Conservation (phyloP, 345 rosid species). For the Gossypium rotundifolium region DNA sequence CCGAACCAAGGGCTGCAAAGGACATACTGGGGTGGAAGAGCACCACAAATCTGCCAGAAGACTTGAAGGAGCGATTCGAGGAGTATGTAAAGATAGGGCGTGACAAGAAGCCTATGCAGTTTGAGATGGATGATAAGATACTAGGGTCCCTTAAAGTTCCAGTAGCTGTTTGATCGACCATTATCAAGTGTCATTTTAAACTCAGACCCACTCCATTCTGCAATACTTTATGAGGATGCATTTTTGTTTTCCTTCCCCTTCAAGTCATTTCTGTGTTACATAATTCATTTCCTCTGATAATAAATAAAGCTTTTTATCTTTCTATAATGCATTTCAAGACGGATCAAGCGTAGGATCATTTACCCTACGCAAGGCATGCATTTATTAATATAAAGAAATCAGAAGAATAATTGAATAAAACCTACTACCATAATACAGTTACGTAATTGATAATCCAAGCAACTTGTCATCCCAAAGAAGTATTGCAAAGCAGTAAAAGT, state of each 20-base stretch:
- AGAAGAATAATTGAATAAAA: neutral
- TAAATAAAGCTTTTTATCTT: neutral
- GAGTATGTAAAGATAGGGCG: conserved; percentile 79
- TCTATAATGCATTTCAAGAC: neutral
- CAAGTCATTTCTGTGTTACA: neutral
- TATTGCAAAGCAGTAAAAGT: neutral
- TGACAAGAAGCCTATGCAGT: conserved; percentile 73
- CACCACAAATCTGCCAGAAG: conserved; percentile 67
- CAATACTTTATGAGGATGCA: neutral
- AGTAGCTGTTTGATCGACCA: conserved; percentile 35
- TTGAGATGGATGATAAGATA: conserved; percentile 79
- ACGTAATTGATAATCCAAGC: neutral
- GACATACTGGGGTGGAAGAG: conserved; percentile 71
- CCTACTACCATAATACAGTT: neutral
- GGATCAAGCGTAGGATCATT: neutral
- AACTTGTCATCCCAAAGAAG: neutral
- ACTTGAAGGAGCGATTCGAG: conserved; percentile 72
- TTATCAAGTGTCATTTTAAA: neutral
- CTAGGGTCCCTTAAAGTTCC: conserved; percentile 72
- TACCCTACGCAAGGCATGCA: neutral
- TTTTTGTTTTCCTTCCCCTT: neutral
- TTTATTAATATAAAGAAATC: neutral
- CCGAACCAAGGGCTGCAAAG: conserved; percentile 95
- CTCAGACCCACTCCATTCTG: neutral
- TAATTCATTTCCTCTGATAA: neutral